Evolutionary conservation across 352 stramenopile species (phyloP), one percentile per base, ranked within the genome.

Genomic region (Pythium scleroteichum): DNA sequence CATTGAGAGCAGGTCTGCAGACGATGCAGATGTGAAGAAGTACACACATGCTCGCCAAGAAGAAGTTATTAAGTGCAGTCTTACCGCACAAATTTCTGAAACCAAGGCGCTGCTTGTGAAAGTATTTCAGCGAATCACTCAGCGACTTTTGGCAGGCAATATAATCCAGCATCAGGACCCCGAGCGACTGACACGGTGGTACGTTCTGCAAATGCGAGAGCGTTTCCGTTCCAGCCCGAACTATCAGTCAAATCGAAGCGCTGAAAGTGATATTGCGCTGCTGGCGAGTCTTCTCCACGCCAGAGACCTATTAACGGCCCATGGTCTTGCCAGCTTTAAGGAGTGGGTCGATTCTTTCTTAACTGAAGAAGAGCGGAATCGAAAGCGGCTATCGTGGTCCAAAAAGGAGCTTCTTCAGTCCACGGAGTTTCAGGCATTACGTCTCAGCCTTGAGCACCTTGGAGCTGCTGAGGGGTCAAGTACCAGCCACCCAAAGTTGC

Each of bases 1-100:
- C 65, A 98, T 99, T 42, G 97, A 99, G 76, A 88, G 93, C 54
- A 86, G 96, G 17, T 95, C 81, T 2, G 96, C 98, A 19, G 90
- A 98, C 40, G 97, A 99, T 75, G 32, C 80, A 1, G 92, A 98
- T 56, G 96, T 99, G 16, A 92, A 88, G 27, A 86, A 87, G 44
- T 94, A 94, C 63, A 95, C 85, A 1, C 85, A 94, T 49, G 82
- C 80, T 19, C 72, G 85, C 2, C 83, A 92, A 48, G 85, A 95
- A 67, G 85, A 95, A 49, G 84, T 95, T 26, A 86, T 94, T 59
- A 81, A 89, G 23, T 94, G 82, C 61, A 81, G 64, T 44, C 61
- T 91, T 10, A 78, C 69, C 23, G 65, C 62, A 13, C 76, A 87
- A 24, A 85, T 94, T 39, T 70, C 79, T 8, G 72, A 90, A 39